phyloP scores from a whole-genome alignment of 768 basidiomycete genomes.

The Mycena amicta region DNA sequence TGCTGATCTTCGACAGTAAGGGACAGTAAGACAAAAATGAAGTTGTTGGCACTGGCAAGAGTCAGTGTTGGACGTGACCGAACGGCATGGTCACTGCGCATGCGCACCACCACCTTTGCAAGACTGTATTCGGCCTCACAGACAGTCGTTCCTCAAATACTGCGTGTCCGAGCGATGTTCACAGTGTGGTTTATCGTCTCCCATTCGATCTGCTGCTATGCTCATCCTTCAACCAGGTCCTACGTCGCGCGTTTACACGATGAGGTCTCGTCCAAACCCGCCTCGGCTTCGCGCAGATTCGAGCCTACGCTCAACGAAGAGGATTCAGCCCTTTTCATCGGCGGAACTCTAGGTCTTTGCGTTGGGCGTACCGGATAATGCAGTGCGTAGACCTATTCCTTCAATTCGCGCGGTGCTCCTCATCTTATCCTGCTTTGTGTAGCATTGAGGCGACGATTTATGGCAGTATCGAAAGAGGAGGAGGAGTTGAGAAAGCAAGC shows the following conservation, averaged over 20 bases:
- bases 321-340: neutral
- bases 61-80: too few species aligned
- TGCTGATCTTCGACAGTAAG: constrained; percentile 10
- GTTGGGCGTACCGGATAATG: neutral
- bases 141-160: too few species aligned
- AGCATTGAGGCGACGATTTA: constrained; percentile 87
- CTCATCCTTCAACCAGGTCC: neutral
- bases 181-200: neutral
- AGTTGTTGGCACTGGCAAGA: constrained; percentile 20
- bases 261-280: neutral
- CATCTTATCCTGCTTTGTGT: constrained; percentile 71
- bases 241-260: neutral
- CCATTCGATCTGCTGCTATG: neutral
- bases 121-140: too few species aligned
- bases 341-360: neutral
- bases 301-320: neutral
- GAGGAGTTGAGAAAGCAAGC: constrained; percentile 45
- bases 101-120: too few species aligned
- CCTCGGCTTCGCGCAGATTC: neutral
- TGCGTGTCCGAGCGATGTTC: too few species aligned
- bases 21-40: constrained; percentile 15
- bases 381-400: neutral
- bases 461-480: constrained; percentile 42
- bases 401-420: neutral
- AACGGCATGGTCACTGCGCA: too few species aligned